phyloP scores from a whole-genome alignment of 2,329 filamentous ascomycete species.

The Colletotrichum brevisporum region DNA sequence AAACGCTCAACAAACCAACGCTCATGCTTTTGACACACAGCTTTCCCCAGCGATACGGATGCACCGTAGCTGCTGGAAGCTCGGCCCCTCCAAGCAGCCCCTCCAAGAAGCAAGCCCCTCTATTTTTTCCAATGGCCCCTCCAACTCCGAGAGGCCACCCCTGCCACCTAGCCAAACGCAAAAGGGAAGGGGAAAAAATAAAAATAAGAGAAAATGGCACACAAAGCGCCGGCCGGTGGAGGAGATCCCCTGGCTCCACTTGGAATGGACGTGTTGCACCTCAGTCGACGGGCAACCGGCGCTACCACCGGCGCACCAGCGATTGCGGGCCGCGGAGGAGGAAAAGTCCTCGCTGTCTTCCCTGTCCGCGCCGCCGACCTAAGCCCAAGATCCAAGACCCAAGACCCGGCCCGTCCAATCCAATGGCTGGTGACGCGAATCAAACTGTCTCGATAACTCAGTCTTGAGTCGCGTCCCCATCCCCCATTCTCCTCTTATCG shows the following conservation, averaged over 20 bases:
- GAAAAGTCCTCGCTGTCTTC: slow-evolving; percentile 12
- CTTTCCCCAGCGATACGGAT: neutral
- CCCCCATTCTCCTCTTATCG: slow-evolving; percentile 11
- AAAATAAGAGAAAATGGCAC: neutral
- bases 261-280: neutral
- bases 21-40: slow-evolving; percentile 30
- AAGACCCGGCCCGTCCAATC: slow-evolving; percentile 15
- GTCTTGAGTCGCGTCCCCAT: slow-evolving; percentile 13
- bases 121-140: neutral
- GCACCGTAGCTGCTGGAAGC: slow-evolving; percentile 6
- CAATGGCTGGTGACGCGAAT: slow-evolving; percentile 26
- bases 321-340: slow-evolving; percentile 27
- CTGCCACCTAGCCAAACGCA: neutral
- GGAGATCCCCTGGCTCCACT: slow-evolving; percentile 23
- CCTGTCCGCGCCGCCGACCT: neutral
- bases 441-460: slow-evolving; percentile 27
- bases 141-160: slow-evolving; percentile 3
- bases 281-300: too few relatives aligned
- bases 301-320: too few relatives aligned
- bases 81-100: slow-evolving; percentile 16
- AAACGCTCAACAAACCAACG: slow-evolving; percentile 40
- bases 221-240: slow-evolving; percentile 28
- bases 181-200: neutral
- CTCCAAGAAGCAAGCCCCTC: slow-evolving; percentile 1
- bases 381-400: neutral